phyloP scores from a whole-genome alignment of 169 alveolate species.

The Cyclospora cayetanensis region DNA sequence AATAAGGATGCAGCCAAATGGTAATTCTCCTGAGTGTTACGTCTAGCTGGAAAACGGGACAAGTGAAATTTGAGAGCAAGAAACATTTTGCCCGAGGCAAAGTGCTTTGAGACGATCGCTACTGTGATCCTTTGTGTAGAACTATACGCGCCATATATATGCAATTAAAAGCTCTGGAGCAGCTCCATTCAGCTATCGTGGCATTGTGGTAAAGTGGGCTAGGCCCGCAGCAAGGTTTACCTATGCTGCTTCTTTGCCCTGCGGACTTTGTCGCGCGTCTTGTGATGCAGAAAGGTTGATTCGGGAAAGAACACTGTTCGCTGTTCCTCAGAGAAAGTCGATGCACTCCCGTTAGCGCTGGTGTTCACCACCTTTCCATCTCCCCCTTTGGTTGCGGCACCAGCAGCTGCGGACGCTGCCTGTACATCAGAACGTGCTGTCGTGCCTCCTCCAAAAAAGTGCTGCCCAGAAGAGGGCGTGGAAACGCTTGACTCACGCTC shows the following conservation, averaged over 20 bases:
- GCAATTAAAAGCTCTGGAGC: not conserved
- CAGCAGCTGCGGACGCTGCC: not conserved
- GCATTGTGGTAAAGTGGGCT: not conserved
- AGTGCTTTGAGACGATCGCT: not conserved
- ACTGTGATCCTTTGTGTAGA: not conserved
- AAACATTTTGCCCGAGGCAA: not conserved
- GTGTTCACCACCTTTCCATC: not conserved
- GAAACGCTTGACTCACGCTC: not conserved
- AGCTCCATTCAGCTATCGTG: not conserved
- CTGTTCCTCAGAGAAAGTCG: not conserved
- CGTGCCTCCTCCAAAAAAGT: not conserved
- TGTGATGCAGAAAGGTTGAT: slow-evolving; percentile 34
- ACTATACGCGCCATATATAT: not conserved
- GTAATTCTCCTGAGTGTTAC: no score
- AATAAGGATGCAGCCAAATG: no score
- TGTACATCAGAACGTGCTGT: no score
- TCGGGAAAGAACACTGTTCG: not conserved
- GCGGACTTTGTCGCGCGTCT: slow-evolving; percentile 46
- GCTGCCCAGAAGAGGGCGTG: not conserved
- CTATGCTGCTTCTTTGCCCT: slow-evolving; percentile 68
- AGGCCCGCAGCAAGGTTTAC: no score
- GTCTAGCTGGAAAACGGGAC: no score
- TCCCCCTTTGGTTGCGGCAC: not conserved
- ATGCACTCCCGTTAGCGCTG: not conserved
- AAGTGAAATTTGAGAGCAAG: not conserved